A percentile compares a stretch with the other conserved stretches of the same genome.
Conservation (phyloP, 495 filamentous ascomycete species). For the Annulohypoxylon nitens region DNA sequence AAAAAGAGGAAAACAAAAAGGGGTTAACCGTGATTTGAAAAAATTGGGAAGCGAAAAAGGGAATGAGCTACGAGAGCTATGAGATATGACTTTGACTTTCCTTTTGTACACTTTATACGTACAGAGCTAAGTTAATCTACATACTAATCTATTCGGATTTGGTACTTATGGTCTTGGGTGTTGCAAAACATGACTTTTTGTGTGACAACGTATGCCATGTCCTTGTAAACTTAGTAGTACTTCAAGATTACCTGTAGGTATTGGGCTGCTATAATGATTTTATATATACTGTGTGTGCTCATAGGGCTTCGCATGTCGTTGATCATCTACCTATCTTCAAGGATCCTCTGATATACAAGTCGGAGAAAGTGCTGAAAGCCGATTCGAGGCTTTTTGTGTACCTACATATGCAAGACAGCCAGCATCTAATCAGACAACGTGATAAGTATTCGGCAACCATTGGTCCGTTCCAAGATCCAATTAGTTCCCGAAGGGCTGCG, state of each 20-base stretch:
- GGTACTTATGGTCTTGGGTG: neutral
- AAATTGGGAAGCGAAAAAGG: conserved; percentile 11
- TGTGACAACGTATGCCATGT: neutral
- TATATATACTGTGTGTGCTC: conserved; percentile 3
- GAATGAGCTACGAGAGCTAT: conserved; percentile 20
- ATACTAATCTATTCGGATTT: conserved; percentile 16
- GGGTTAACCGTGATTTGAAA: conserved; percentile 16
- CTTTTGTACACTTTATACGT: conserved; percentile 12
- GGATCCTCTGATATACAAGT: neutral
- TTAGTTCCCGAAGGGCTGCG: conserved; percentile 10
- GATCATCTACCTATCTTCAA: conserved; percentile 8
- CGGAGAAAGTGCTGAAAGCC: conserved; percentile 9
- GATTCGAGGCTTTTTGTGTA: conserved; percentile 7
- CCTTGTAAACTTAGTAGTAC: neutral
- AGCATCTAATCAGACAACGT: conserved; percentile 22
- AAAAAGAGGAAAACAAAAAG: conserved; percentile 7
- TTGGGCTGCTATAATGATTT: neutral
- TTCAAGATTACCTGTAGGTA: neutral
- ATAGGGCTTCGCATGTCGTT: neutral
- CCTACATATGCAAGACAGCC: conserved; percentile 2
- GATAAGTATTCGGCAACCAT: conserved; percentile 2
- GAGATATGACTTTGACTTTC: conserved; percentile 35
- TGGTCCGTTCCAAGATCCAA: conserved; percentile 10
- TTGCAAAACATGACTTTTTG: neutral
- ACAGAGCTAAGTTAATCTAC: conserved; percentile 9